phyloP scores from a whole-genome alignment of 148 eudicot genomes.

The Vaccinium darrowii region DNA sequence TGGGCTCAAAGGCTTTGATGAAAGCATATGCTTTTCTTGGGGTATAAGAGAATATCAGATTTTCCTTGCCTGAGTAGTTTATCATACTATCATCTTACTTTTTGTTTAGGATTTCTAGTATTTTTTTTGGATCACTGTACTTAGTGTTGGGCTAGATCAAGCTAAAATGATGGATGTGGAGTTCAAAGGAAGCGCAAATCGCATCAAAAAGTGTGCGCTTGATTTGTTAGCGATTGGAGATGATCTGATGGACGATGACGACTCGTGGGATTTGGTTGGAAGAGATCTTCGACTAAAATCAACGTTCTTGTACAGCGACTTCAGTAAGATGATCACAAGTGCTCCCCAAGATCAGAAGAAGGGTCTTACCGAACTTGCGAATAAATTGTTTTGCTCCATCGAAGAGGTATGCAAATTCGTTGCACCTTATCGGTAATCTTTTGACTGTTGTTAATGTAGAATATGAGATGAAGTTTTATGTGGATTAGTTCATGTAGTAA shows the following conservation, averaged over 20 bases:
- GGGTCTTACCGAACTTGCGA: constrained; percentile 17
- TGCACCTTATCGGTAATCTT: neutral
- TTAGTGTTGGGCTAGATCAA: neutral
- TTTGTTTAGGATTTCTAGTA: neutral
- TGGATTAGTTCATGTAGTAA: neutral
- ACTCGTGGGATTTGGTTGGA: constrained; percentile 17
- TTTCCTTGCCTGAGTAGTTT: neutral
- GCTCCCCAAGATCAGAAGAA: constrained; percentile 20
- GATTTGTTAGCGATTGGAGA: constrained; percentile 15
- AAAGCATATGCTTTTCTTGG: constrained; percentile 9
- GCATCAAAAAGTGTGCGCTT: constrained; percentile 13
- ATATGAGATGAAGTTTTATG: neutral
- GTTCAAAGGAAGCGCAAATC: constrained; percentile 12
- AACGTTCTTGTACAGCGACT: constrained; percentile 16
- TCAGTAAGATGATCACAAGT: constrained; percentile 15
- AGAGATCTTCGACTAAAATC: constrained; percentile 19
- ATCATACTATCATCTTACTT: neutral
- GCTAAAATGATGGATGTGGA: constrained; percentile 13
- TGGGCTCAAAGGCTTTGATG: neutral
- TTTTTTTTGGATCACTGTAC: neutral
- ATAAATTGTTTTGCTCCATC: constrained; percentile 19
- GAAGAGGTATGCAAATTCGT: constrained; percentile 15
- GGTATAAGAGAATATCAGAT: neutral
- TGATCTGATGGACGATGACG: constrained; percentile 16
- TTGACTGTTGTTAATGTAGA: neutral